These are phyloP conservation scores for Rutstroemia sydowiana DNA, from an alignment of 2,329 filamentous ascomycete genomes.

Conservation along the genomic window DNA sequence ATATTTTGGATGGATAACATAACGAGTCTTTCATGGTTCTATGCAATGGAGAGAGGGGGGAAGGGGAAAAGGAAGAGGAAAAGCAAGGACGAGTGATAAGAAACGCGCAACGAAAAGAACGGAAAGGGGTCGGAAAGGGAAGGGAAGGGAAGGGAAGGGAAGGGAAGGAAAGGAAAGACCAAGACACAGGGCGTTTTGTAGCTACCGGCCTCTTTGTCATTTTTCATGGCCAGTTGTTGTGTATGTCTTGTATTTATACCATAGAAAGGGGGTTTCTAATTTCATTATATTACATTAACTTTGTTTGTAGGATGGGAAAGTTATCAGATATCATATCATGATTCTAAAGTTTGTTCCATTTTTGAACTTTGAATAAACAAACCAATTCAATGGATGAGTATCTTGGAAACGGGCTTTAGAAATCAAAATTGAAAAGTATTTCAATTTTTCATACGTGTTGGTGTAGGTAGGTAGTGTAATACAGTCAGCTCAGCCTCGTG, in stretches of 20 bases:
- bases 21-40: background rate
- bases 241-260: background rate
- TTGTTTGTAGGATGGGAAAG: too few species aligned
- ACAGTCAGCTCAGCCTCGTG: too few species aligned
- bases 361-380: too few species aligned
- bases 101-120: too few species aligned
- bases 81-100: background rate
- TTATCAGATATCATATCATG: too few species aligned
- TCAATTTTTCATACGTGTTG: background rate
- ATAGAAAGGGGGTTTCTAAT: background rate
- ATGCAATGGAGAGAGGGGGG: background rate
- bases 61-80: background rate
- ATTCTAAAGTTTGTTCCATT: too few species aligned
- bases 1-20: constrained; percentile 1
- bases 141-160: background rate
- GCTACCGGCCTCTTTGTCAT: background rate
- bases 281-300: too few species aligned
- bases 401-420: too few species aligned
- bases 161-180: background rate
- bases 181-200: background rate
- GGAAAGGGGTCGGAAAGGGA: background rate
- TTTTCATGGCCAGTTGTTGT: background rate
- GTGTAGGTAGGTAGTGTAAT: background rate
- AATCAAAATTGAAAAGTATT: background rate
- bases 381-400: too few species aligned